These are phyloP conservation scores for Vitis riparia DNA, from an alignment of 164 flowering plant species.

Conservation along the genomic window DNA sequence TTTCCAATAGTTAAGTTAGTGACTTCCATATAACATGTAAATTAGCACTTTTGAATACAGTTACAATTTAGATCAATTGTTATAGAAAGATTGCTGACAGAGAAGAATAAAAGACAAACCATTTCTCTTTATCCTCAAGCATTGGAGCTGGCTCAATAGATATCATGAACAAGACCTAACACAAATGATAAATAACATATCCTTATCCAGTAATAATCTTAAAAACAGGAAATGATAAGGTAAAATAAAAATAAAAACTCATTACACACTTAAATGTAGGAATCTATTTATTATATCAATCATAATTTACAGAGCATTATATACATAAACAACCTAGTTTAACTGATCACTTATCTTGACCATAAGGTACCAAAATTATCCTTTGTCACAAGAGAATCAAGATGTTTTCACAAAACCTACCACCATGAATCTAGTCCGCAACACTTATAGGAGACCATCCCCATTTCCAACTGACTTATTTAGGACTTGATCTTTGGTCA, in stretches of 20 bases:
- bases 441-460: no score
- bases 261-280: not conserved
- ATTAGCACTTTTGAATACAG: no score
- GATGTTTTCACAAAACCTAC: not conserved
- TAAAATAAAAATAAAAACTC: not conserved
- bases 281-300: not conserved
- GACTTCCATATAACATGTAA: no score
- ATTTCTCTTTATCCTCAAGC: conserved; percentile 99
- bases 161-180: conserved; percentile 94
- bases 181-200: conserved; percentile 11
- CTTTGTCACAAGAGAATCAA: not conserved
- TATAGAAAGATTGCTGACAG: not conserved
- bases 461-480: no score
- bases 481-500: no score
- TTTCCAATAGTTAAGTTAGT: no score
- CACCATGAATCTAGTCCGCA: not conserved
- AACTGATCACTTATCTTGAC: not conserved
- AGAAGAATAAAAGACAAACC: conserved; percentile 50
- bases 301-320: not conserved
- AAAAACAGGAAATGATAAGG: not conserved
- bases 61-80: not conserved
- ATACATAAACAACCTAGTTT: not conserved
- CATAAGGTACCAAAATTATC: not conserved
- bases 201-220: not conserved
- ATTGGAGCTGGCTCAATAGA: conserved; percentile 98